Base-by-base conservation (phyloP, 306 rosid species). In the Rosa multiflora region DNA sequence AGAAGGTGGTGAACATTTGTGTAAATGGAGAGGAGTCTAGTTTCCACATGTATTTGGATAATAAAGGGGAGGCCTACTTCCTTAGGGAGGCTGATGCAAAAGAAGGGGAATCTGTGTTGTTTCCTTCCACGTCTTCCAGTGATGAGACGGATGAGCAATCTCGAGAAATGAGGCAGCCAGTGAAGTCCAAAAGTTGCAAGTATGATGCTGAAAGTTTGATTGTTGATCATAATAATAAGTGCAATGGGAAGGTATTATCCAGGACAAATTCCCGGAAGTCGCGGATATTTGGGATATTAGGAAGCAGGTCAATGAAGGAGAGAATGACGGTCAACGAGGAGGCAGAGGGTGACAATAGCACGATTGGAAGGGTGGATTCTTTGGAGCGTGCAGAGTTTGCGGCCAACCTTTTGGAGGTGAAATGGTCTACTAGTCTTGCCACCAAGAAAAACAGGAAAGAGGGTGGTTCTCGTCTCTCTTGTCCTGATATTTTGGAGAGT, bases 1-100 rank as follows among this genome's bases (percentile, higher is more conserved):
- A 96, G 83, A 93, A 86, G 67, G 82, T 90, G 14, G 91, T 96
- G 35, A 80, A 72, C 15, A 85, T 96, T 59, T 58, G 68, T 78
- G 99, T 96, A 13, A 93, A 96, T 85, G 99, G 87, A 14, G 88
- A 74, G 7, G 88, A 88, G 11, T 87, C 96, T 70, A 73, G 61
- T 85, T 93, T 91, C 77, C 82, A 89, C 77, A 96, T 96, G 99
- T 81, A 82, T 84, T 80, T 96, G 37, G 93, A 93, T 87, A 78
- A 79, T 58, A 96, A 88, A 80, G 98, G 99, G 15, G 94, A 90
- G 73, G 98, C 99, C 35, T 93, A 73, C 59, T 96, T 96, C 82
- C 91, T 90, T 23, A 87, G 76, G 68, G 96, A 93, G 84, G 74
- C 77, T 11, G 94, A 90, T 77, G 82, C 51, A 17, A 61, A 67